These are phyloP conservation scores for Escovopsis sp. DNA, from an alignment of 2,329 filamentous ascomycete species.

Conservation along the genomic window DNA sequence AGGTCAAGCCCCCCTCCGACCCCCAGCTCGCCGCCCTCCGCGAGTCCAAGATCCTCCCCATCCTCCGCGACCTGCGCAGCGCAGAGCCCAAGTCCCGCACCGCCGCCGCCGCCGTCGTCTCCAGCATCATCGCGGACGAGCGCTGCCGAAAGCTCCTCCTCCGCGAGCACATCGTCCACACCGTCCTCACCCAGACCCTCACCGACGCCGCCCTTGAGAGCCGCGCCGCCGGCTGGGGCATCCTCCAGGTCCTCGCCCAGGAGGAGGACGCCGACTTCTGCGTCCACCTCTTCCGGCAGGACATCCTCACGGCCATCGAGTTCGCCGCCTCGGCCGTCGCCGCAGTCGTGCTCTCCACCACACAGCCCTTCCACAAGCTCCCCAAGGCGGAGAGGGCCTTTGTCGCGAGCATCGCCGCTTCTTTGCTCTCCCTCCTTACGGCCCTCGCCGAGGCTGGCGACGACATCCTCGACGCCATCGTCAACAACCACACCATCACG, in stretches of 20 bases:
- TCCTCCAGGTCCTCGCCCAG: constrained; percentile 43
- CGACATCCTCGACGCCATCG: constrained; percentile 41
- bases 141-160: constrained; percentile 49
- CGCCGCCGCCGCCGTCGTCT: constrained; percentile 41
- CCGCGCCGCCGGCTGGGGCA: constrained; percentile 51
- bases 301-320: constrained; percentile 44
- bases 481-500: constrained; percentile 30
- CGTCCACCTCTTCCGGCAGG: constrained; percentile 46
- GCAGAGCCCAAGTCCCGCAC: constrained; percentile 43
- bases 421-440: constrained; percentile 36
- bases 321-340: constrained; percentile 35
- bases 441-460: constrained; percentile 43
- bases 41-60: constrained; percentile 46
- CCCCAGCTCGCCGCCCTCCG: constrained; percentile 48
- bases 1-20: constrained; percentile 44
- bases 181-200: constrained; percentile 47
- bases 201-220: constrained; percentile 48
- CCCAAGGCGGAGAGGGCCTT: constrained; percentile 37
- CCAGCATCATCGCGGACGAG: constrained; percentile 45
- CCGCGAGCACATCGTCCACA: constrained; percentile 49
- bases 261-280: constrained; percentile 54
- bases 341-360: constrained; percentile 25
- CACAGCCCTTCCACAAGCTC: constrained; percentile 29
- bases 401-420: constrained; percentile 37
- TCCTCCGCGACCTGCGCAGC: constrained; percentile 44